Evolutionary conservation across 1,284 basidiomycete species (phyloP), one percentile per base, ranked within the genome.

Genomic region (Flammula alnicola): DNA sequence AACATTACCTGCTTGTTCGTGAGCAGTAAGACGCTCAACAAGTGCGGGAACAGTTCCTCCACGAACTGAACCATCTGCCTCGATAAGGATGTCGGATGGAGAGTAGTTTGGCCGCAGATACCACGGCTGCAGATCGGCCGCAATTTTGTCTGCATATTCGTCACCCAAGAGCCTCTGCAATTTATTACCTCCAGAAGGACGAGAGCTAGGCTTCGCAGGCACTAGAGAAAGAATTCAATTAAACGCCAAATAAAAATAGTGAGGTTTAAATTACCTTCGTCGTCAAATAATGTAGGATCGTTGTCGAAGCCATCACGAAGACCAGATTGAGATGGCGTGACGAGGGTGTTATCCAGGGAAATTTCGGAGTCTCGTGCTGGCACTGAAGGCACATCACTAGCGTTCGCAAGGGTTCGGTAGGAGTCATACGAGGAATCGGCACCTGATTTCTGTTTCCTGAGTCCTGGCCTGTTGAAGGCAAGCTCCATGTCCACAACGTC

Each of bases 11-110:
- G 81, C 81, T 63, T 84, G 81, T 56, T 93, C 91, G 67, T 99
- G 96, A 26, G 91, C 86, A 2, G 96, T 98, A 49, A 98, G 73
- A 5, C 93, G 83, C 63, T 95, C 94, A 4, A 98, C 85, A 6
- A 98, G 74, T 3, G 93, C 93, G 11, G 81, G 73, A 9, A 96
- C 77, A 1, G 95, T 95, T 1, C 94, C 96, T 19, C 91, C 96
- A 48, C 89, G 84, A 48, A 98, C 88, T 49, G 80, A 77, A 30
- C 88, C 87, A 63, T 94, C 92, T 3, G 87, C 79, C 60, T 94
- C 91, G 59, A 97, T 83, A 54, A 92, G 68, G 57, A 98, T 90
- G 57, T 97, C 93, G 10, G 80, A 79, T 39, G 86, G 81, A 47
- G 79, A 81, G 66, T 92, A 94, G 59, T 90, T 89, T 3, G 89